phyloP scores from a whole-genome alignment of 441 rosid genomes.

The Erysimum pusillum region DNA sequence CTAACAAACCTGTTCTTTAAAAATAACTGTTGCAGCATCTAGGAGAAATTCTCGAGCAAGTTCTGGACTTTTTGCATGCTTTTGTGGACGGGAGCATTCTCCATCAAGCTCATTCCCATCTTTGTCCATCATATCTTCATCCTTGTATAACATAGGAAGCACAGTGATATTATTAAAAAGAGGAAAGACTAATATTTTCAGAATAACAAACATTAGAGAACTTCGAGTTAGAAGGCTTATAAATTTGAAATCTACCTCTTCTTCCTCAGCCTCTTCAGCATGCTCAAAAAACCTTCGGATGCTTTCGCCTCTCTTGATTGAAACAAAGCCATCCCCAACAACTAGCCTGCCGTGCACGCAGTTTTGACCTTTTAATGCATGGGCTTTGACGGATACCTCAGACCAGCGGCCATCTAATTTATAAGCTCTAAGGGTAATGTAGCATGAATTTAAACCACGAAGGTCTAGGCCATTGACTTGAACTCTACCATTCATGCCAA shows the following conservation, averaged over 20 bases:
- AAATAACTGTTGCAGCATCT: slow-evolving; percentile 93
- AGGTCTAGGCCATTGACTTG: slow-evolving; percentile 79
- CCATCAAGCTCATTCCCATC: slow-evolving; percentile 96
- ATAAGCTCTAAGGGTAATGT: slow-evolving; percentile 89
- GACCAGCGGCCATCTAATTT: slow-evolving; percentile 85
- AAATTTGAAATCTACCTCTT: slow-evolving; percentile 72
- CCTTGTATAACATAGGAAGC: slow-evolving; percentile 58
- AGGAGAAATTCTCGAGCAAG: slow-evolving; percentile 99
- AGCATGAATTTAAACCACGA: slow-evolving; percentile 65
- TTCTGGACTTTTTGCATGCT: slow-evolving; percentile 99
- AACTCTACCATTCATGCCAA: slow-evolving; percentile 75
- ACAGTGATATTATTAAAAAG: slow-evolving; percentile 15
- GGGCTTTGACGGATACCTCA: slow-evolving; percentile 89
- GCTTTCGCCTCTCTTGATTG: slow-evolving; percentile 86
- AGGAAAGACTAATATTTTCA: slow-evolving; percentile 1
- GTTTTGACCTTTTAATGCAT: slow-evolving; percentile 75
- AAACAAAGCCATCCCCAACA: slow-evolving; percentile 92
- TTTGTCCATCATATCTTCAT: slow-evolving; percentile 93
- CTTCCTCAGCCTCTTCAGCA: slow-evolving; percentile 98
- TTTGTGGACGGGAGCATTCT: slow-evolving; percentile 96
- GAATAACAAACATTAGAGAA: slow-evolving; percentile 8
- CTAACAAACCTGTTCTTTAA: slow-evolving; percentile 86
- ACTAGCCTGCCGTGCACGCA: slow-evolving; percentile 91
- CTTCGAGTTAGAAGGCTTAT: slow-evolving; percentile 16
- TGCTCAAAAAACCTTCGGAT: slow-evolving; percentile 85